Evolutionary conservation across 768 basidiomycete species (phyloP).

Genomic region (Phallus indusiatus): DNA sequence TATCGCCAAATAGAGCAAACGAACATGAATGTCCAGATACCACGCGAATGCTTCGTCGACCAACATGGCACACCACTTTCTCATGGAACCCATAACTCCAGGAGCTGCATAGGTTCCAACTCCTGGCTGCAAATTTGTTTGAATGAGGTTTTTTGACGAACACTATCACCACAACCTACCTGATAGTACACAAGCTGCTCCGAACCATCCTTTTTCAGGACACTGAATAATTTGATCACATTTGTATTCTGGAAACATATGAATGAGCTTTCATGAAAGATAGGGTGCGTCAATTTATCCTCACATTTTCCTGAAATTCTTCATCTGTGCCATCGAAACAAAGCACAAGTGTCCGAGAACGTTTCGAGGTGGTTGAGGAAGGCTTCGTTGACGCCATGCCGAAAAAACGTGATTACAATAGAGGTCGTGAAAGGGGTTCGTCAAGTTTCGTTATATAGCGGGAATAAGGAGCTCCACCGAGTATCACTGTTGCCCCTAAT

Average conservation of each 20-base stretch:
- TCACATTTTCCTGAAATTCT: neutral
- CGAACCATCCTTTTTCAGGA: slow-evolving; percentile 21
- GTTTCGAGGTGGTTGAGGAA: neutral
- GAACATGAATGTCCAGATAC: slow-evolving; percentile 17
- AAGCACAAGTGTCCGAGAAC: slow-evolving; percentile 31
- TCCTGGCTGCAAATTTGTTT: slow-evolving; percentile 21
- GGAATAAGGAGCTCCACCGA: no score
- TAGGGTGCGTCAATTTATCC: neutral
- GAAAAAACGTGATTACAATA: neutral
- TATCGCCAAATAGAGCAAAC: neutral
- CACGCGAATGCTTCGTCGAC: slow-evolving; percentile 30
- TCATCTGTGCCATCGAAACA: slow-evolving; percentile 62
- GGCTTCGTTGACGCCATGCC: neutral
- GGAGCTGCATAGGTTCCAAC: slow-evolving; percentile 26
- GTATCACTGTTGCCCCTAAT: no score
- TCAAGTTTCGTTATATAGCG: no score
- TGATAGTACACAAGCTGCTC: slow-evolving; percentile 29
- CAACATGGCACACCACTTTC: slow-evolving; percentile 16
- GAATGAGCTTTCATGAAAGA: neutral
- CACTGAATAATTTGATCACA: slow-evolving; percentile 30
- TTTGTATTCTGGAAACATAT: slow-evolving; percentile 31
- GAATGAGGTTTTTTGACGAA: neutral
- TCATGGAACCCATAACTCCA: slow-evolving; percentile 14
- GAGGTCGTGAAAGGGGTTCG: no score
- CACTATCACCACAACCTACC: neutral